Percentiles rank a stretch among this genome's conserved stretches.
phyloP scores from a whole-genome alignment of 2,329 filamentous ascomycete species.

The Sarocladiaceae sp. region DNA sequence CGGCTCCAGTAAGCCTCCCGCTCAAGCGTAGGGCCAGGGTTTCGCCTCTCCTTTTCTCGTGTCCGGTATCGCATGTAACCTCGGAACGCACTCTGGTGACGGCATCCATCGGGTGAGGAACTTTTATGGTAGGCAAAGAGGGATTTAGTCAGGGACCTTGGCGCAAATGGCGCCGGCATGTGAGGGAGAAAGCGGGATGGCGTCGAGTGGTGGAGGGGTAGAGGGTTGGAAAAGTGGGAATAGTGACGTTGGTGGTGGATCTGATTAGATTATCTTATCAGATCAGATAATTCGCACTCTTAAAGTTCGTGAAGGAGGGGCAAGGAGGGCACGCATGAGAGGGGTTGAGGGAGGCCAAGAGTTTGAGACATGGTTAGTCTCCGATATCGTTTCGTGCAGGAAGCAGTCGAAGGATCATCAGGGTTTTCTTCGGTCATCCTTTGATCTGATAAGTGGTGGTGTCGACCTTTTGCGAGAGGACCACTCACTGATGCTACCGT shows the following conservation, averaged over 20 bases:
- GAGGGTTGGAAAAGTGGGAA: background rate
- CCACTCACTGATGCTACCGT: too few relatives aligned
- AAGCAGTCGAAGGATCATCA: too few relatives aligned
- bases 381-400: too few relatives aligned
- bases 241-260: constrained; percentile 13
- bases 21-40: background rate
- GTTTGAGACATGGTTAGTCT: too few relatives aligned
- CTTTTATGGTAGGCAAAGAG: background rate
- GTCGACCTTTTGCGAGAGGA: too few relatives aligned
- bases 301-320: too few relatives aligned
- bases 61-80: constrained; percentile 1
- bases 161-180: background rate
- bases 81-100: background rate
- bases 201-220: background rate
- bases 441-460: too few relatives aligned
- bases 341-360: too few relatives aligned
- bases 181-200: background rate
- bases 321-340: too few relatives aligned
- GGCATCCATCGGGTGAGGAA: background rate
- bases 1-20: background rate
- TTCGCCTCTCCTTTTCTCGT: background rate
- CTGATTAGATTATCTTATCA: constrained; percentile 27
- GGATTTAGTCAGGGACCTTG: constrained; percentile 6
- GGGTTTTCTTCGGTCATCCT: too few relatives aligned
- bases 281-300: too few relatives aligned